phyloP scores from a whole-genome alignment of 805 yeast species.

The Nakazawaea ishiwadae region DNA sequence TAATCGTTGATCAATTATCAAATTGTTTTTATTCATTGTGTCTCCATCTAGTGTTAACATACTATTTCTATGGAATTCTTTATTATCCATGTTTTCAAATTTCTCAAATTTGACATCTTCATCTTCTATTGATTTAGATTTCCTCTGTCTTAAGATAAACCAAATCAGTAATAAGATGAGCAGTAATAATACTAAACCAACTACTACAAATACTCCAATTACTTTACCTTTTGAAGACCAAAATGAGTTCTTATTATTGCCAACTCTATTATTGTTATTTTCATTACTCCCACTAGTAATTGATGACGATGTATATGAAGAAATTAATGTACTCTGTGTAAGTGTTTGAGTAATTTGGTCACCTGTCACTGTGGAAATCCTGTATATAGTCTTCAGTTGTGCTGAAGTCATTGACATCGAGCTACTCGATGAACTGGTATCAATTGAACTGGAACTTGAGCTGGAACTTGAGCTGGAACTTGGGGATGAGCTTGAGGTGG shows the following conservation, averaged over 20 bases:
- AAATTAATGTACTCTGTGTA: conserved; percentile 15
- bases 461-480: conserved; percentile 9
- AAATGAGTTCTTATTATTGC: conserved; percentile 34
- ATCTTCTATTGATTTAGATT: conserved; percentile 1
- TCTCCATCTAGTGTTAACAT: conserved; percentile 12
- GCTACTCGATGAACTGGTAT: no score
- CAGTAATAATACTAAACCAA: conserved; percentile 56
- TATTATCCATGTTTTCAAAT: neutral
- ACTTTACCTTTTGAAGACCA: conserved; percentile 71
- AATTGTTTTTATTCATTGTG: conserved; percentile 18
- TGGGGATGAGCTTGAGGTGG: conserved; percentile 3
- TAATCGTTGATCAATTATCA: conserved; percentile 49
- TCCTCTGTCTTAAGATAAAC: conserved; percentile 26
- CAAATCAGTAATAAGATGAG: conserved; percentile 35
- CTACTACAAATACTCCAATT: conserved; percentile 79
- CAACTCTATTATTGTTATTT: conserved; percentile 6
- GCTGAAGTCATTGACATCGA: no score
- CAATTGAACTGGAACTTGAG: neutral
- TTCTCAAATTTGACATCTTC: neutral
- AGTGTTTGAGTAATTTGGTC: conserved; percentile 4
- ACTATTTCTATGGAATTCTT: conserved; percentile 7
- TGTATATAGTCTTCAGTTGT: neutral
- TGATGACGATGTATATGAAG: conserved; percentile 19
- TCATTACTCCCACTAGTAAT: neutral
- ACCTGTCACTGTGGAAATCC: conserved; percentile 12